These are phyloP conservation scores for Ophiocordyceps robertsii DNA, from an alignment of 2,329 filamentous ascomycete species.

Conservation along the genomic window DNA sequence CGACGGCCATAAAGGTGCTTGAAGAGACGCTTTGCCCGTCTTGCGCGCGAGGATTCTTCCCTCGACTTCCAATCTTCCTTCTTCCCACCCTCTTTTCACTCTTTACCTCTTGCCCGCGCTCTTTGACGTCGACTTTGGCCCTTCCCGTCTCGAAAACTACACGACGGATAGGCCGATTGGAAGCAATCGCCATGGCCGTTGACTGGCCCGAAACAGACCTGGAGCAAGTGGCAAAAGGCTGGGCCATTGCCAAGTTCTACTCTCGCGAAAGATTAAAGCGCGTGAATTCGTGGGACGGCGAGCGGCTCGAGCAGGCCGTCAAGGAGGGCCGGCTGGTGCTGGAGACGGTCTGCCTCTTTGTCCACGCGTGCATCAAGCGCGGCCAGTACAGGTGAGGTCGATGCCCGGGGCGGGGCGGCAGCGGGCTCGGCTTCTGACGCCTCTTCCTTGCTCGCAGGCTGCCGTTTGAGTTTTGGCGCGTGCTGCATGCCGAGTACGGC, in stretches of 20 bases:
- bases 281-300: slow-evolving; percentile 17
- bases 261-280: slow-evolving; percentile 19
- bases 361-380: slow-evolving; percentile 22
- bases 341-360: slow-evolving; percentile 25
- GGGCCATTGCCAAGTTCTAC: slow-evolving; percentile 22
- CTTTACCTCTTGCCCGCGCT: not conserved
- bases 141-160: not conserved
- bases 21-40: not conserved
- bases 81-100: not conserved
- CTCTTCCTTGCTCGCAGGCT: slow-evolving; percentile 10
- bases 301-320: slow-evolving; percentile 17
- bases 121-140: not conserved
- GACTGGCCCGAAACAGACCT: slow-evolving; percentile 15
- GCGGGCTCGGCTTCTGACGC: not conserved
- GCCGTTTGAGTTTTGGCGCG: slow-evolving; percentile 23
- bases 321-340: slow-evolving; percentile 20
- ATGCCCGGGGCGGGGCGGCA: too few species aligned
- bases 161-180: not conserved
- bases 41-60: not conserved
- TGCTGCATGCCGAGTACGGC: slow-evolving; percentile 23
- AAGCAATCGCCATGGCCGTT: slow-evolving; percentile 7
- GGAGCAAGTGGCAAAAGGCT: slow-evolving; percentile 21
- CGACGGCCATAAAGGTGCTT: not conserved
- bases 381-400: slow-evolving; percentile 21
- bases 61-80: not conserved